A percentile compares a stretch with the other conserved stretches of the same genome.
Conservation (phyloP, 441 rosid genomes). For the Francoa sonchifolia region DNA sequence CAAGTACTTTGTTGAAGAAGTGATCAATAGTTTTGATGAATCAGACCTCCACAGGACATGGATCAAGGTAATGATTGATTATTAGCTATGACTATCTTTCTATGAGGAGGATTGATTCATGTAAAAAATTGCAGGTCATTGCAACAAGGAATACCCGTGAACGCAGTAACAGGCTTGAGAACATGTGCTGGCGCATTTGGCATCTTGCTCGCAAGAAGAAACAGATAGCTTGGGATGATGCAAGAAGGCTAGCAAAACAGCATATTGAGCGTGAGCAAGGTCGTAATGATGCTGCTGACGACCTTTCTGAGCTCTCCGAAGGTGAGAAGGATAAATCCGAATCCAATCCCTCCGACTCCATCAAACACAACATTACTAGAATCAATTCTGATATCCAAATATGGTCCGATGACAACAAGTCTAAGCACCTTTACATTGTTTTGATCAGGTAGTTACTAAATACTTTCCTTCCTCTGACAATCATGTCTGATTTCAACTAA, state of each 20-base stretch:
- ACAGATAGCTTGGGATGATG: conserved; percentile 66
- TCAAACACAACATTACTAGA: conserved; percentile 17
- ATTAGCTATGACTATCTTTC: conserved; percentile 11
- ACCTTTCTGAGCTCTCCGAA: conserved; percentile 71
- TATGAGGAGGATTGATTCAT: conserved; percentile 5
- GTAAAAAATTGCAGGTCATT: conserved; percentile 31
- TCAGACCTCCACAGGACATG: conserved; percentile 56
- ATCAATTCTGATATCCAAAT: conserved; percentile 36
- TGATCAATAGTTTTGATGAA: conserved; percentile 52
- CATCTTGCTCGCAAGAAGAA: conserved; percentile 63
- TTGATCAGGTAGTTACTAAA: conserved; percentile 32
- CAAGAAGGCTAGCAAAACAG: conserved; percentile 49
- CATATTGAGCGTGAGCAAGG: conserved; percentile 67
- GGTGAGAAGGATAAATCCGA: conserved; percentile 67
- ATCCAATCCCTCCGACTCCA: conserved; percentile 17
- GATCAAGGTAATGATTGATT: conserved; percentile 81
- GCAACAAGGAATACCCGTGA: conserved; percentile 71
- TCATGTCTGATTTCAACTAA: neutral
- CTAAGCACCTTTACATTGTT: conserved; percentile 46
- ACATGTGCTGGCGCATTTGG: conserved; percentile 80
- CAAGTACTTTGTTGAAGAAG: conserved; percentile 62
- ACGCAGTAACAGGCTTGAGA: conserved; percentile 60
- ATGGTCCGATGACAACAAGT: conserved; percentile 37
- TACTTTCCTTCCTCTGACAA: neutral
- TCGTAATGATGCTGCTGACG: conserved; percentile 59